Conservation (phyloP, 768 basidiomycete species). For the Clitopilus hobsonii region DNA sequence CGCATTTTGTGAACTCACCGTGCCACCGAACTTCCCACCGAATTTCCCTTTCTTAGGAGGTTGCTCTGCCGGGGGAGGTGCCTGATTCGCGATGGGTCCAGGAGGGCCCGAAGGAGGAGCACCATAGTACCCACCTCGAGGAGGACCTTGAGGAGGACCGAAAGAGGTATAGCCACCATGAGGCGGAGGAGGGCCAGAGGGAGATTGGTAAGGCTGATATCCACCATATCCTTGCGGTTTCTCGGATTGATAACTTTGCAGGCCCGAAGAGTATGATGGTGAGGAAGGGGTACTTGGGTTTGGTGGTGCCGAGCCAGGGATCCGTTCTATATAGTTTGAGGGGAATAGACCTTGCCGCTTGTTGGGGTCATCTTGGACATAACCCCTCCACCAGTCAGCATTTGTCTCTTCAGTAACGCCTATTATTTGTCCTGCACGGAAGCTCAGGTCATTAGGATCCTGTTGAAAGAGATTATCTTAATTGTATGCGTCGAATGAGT, state of each 20-base stretch:
- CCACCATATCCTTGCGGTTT: neutral
- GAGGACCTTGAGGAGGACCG: neutral
- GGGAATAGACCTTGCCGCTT: conserved; percentile 73
- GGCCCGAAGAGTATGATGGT: neutral
- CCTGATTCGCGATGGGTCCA: conserved; percentile 3
- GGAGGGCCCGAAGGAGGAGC: conserved; percentile 10
- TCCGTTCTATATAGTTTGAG: conserved; percentile 61
- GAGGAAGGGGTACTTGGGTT: conserved; percentile 6
- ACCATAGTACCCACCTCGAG: neutral
- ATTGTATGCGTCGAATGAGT: no score
- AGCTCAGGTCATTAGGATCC: conserved; percentile 72
- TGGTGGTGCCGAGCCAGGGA: conserved; percentile 20
- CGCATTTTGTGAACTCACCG: conserved; percentile 35
- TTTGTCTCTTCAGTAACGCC: conserved; percentile 73
- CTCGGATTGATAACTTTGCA: neutral
- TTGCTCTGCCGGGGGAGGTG: neutral
- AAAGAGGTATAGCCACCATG: neutral
- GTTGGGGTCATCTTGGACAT: conserved; percentile 17
- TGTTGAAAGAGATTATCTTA: conserved; percentile 23
- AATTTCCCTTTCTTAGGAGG: conserved; percentile 50
- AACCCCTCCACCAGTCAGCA: conserved; percentile 85
- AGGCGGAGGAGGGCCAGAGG: neutral
- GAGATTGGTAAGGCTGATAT: neutral
- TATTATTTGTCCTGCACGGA: conserved; percentile 68
- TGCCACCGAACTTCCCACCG: conserved; percentile 45